phyloP scores from a whole-genome alignment of 2,329 filamentous ascomycete genomes.

The Cryphonectria carpinicola region DNA sequence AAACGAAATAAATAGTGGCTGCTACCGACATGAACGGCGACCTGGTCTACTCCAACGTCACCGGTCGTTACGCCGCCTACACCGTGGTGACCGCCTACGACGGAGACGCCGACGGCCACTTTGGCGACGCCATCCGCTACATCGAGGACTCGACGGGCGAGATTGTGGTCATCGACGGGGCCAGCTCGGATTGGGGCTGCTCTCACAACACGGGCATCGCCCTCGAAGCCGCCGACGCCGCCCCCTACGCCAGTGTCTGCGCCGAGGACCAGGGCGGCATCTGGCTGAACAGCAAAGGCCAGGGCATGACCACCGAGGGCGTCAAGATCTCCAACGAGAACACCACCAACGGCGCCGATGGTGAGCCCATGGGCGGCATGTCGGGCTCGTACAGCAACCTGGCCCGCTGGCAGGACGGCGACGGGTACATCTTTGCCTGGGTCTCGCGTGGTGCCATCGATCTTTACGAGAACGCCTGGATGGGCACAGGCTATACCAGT shows the following conservation, averaged over 20 bases:
- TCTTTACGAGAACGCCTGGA: constrained; percentile 59
- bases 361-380: constrained; percentile 66
- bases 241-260: constrained; percentile 62
- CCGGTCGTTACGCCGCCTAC: constrained; percentile 63
- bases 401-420: constrained; percentile 54
- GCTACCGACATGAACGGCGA: constrained; percentile 66
- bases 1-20: constrained; percentile 36
- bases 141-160: constrained; percentile 51
- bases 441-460: constrained; percentile 62
- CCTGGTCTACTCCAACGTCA: constrained; percentile 60
- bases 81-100: constrained; percentile 64
- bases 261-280: constrained; percentile 66
- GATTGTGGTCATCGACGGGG: constrained; percentile 54
- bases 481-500: constrained; percentile 59
- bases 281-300: constrained; percentile 65
- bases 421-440: constrained; percentile 65
- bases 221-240: constrained; percentile 61
- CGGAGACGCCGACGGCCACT: constrained; percentile 59
- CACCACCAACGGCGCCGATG: constrained; percentile 60
- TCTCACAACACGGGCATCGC: constrained; percentile 69
- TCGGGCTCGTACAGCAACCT: constrained; percentile 64
- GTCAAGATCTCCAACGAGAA: constrained; percentile 67
- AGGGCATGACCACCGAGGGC: constrained; percentile 56
- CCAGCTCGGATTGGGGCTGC: constrained; percentile 62
- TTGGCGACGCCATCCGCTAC: constrained; percentile 55